Evolutionary conservation across 2,329 filamentous ascomycete species (phyloP), one percentile per base, ranked within the genome.

Genomic region (Pseudopithomyces maydicus): DNA sequence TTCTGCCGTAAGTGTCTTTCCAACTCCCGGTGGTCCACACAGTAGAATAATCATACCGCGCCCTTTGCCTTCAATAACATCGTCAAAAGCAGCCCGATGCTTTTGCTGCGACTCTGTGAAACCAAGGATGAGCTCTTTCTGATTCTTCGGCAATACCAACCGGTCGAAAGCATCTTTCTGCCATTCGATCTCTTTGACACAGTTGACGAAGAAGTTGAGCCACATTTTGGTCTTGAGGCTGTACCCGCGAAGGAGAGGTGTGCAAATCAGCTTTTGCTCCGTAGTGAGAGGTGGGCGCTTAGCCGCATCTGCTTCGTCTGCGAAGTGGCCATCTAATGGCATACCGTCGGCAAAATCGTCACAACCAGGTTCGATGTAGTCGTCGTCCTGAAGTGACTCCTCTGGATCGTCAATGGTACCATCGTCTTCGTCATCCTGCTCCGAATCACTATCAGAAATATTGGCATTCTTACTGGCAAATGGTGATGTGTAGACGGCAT

Each of bases 41-140:
- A 85, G 75, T 3, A 84, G 74, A 54, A 84, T 73, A 53, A 84
- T 82, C 52, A 84, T 77, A 10, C 82, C 82, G 15, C 76, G 75
- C 12, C 82, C 83, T 62, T 85, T 85, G 29, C 81, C 82, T 26
- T 79, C 74, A 23, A 69, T 67, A 1, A 69, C 60, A 35, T 69
- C 66, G 42, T 69, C 66, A 39, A 69, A 69, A 2, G 59, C 56
- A 11, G 65, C 63, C 32, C 63, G 61, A 52, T 66, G 63, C 54
- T 67, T 63, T 10, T 60, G 59, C 46, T 73, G 70, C 3, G 66
- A 68, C 42, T 72, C 61, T 0, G 69, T 69, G 57, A 73, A 73
- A 23, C 66, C 69, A 8, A 73, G 65, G 38, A 73, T 72, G 5
- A 72, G 64, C 39, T 73, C 70, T 35, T 73, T 73, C 47, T 73